Percentiles rank a stretch among this genome's conserved stretches.
phyloP scores from a whole-genome alignment of 768 basidiomycete species.

The Leccinum rimulosum region DNA sequence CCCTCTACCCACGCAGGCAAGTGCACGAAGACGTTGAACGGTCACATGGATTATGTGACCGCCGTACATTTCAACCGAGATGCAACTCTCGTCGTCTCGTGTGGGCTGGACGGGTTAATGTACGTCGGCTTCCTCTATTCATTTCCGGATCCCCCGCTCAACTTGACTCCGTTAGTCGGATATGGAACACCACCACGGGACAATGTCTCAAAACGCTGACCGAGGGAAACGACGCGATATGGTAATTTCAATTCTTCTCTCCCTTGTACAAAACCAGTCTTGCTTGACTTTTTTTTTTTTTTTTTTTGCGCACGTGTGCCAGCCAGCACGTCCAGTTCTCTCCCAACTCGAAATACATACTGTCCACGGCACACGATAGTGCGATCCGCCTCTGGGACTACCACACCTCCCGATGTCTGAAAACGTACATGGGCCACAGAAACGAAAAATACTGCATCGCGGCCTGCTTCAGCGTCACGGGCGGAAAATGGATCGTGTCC shows the following conservation, averaged over 20 bases:
- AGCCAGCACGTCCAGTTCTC: constrained; percentile 94
- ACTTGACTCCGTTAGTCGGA: constrained; percentile 55
- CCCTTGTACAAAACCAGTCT: background rate
- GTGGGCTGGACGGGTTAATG: constrained; percentile 93
- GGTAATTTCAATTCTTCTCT: constrained; percentile 38
- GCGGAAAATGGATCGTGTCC: constrained; percentile 86
- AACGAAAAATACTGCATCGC: constrained; percentile 85
- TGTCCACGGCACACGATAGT: constrained; percentile 91
- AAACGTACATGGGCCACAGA: constrained; percentile 82
- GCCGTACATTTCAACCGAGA: constrained; percentile 94
- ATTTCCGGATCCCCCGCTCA: background rate
- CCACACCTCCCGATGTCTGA: constrained; percentile 84
- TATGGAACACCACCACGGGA: constrained; percentile 91
- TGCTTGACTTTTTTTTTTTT: background rate
- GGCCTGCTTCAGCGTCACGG: constrained; percentile 81
- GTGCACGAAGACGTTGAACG: constrained; percentile 82
- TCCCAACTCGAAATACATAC: constrained; percentile 91
- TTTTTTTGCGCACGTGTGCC: background rate
- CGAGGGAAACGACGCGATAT: constrained; percentile 84
- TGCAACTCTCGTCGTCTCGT: constrained; percentile 87
- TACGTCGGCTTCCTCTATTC: constrained; percentile 38
- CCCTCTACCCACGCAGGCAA: constrained; percentile 49
- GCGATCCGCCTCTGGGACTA: constrained; percentile 96
- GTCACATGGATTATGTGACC: constrained; percentile 93
- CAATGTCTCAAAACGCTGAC: constrained; percentile 96